These are phyloP conservation scores for Grosmannia clavigera DNA, from an alignment of 2,329 filamentous ascomycete genomes.

Conservation along the genomic window DNA sequence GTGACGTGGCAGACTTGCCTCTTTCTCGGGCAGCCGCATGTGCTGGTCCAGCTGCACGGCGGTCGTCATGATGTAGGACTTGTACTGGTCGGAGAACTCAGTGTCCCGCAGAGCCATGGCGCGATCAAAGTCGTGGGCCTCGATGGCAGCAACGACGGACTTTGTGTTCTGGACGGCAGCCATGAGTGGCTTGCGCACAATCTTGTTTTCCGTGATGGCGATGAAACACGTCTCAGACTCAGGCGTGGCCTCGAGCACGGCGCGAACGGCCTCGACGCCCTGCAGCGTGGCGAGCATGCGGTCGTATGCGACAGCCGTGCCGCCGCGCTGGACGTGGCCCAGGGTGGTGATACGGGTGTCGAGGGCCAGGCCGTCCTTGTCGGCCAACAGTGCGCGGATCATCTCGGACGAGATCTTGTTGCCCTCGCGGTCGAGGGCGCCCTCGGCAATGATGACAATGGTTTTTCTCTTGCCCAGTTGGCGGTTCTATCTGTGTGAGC, in stretches of 20 bases:
- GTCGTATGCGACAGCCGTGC: conserved; percentile 85
- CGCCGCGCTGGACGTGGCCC: conserved; percentile 94
- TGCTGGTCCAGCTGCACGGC: conserved; percentile 60
- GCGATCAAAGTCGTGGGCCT: conserved; percentile 70
- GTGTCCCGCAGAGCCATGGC: conserved; percentile 85
- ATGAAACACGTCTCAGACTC: conserved; percentile 90
- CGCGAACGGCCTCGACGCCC: conserved; percentile 86
- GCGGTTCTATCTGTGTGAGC: conserved; percentile 49
- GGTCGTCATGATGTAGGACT: conserved; percentile 83
- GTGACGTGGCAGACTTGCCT: conserved; percentile 33
- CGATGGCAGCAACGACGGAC: conserved; percentile 69
- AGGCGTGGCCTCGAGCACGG: conserved; percentile 78
- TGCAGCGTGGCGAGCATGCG: conserved; percentile 86
- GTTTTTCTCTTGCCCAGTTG: conserved; percentile 88
- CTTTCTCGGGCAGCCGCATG: conserved; percentile 53
- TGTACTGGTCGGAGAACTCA: conserved; percentile 88
- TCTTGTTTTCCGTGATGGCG: conserved; percentile 96
- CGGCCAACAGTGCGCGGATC: conserved; percentile 81
- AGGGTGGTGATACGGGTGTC: conserved; percentile 93
- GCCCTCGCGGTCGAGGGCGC: conserved; percentile 73
- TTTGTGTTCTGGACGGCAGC: conserved; percentile 81
- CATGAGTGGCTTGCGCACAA: conserved; percentile 78
- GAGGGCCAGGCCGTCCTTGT: conserved; percentile 58
- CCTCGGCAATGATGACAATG: conserved; percentile 95
- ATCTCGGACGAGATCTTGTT: conserved; percentile 70